Conservation (phyloP, 306 rosid species). For the Trifolium repens region DNA sequence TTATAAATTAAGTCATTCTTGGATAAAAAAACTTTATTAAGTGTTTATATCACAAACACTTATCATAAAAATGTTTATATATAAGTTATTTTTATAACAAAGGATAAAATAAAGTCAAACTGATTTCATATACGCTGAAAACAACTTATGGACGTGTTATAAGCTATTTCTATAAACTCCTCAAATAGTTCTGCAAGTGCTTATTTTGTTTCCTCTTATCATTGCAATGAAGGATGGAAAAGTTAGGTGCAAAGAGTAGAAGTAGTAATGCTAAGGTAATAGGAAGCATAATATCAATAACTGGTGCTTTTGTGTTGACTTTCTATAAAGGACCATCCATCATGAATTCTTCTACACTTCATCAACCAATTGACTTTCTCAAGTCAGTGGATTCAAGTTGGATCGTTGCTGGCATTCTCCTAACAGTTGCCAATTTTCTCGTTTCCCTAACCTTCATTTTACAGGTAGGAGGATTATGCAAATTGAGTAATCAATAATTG, state of each 20-base stretch:
- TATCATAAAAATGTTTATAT: no score
- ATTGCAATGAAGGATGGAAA: conserved; percentile 73
- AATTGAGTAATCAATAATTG: no score
- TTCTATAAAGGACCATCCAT: conserved; percentile 75
- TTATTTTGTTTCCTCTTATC: not conserved
- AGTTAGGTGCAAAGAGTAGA: conserved; percentile 54
- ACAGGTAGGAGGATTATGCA: conserved; percentile 54
- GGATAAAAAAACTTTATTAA: not conserved
- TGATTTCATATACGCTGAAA: no score
- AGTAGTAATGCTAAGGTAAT: conserved; percentile 78
- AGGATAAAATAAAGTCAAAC: no score
- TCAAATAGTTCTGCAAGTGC: not conserved
- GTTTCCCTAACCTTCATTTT: conserved; percentile 78
- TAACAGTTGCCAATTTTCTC: conserved; percentile 63
- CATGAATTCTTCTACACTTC: conserved; percentile 39
- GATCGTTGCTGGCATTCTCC: conserved; percentile 69
- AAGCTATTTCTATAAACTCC: not conserved
- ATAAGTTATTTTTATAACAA: no score
- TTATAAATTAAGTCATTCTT: not conserved
- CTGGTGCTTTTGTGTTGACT: conserved; percentile 83
- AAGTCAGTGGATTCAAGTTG: conserved; percentile 55
- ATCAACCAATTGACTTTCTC: conserved; percentile 37
- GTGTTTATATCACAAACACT: no score
- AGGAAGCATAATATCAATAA: conserved; percentile 82
- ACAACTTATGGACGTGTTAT: no score